Evolutionary conservation across 331 rosid species (phyloP).

Genomic region (Ulmus americana): DNA sequence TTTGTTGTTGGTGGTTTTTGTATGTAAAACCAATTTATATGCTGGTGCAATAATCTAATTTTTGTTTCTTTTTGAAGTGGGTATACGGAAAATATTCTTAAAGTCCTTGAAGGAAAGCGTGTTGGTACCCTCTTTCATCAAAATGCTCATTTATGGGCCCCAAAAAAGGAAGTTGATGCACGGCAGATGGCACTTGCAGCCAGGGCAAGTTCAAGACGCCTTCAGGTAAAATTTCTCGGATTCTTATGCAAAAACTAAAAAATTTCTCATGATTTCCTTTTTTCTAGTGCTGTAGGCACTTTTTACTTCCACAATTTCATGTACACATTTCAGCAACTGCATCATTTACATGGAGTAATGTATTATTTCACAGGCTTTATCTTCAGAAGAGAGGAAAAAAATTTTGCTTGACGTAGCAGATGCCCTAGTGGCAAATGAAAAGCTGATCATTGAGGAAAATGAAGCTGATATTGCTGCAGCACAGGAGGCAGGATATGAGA

Average conservation of each 20-base stretch:
- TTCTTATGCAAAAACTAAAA: conserved; percentile 12
- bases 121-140: conserved; percentile 90
- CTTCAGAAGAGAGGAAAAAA: conserved; percentile 70
- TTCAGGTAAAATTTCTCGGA: conserved; percentile 55
- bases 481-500: conserved; percentile 71
- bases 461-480: conserved; percentile 78
- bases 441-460: conserved; percentile 62
- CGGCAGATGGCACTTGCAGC: conserved; percentile 97
- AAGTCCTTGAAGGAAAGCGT: conserved; percentile 80
- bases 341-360: conserved; percentile 3
- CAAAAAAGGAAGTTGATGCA: conserved; percentile 58
- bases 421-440: conserved; percentile 68
- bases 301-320: not conserved
- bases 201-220: conserved; percentile 86
- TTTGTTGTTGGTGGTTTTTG: not conserved
- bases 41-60: conserved; percentile 16
- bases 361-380: conserved; percentile 50
- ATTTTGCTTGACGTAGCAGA: conserved; percentile 80
- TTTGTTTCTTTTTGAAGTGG: conserved; percentile 50
- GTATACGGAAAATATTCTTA: conserved; percentile 58
- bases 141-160: conserved; percentile 71
- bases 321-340: not conserved
- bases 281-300: not conserved
- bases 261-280: conserved; percentile 6
- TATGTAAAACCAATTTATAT: conserved; percentile 7